A percentile compares a stretch with the other conserved stretches of the same genome.
These are phyloP conservation scores for Striga asiatica DNA, from an alignment of 257 asterid species.

Conservation along the genomic window DNA sequence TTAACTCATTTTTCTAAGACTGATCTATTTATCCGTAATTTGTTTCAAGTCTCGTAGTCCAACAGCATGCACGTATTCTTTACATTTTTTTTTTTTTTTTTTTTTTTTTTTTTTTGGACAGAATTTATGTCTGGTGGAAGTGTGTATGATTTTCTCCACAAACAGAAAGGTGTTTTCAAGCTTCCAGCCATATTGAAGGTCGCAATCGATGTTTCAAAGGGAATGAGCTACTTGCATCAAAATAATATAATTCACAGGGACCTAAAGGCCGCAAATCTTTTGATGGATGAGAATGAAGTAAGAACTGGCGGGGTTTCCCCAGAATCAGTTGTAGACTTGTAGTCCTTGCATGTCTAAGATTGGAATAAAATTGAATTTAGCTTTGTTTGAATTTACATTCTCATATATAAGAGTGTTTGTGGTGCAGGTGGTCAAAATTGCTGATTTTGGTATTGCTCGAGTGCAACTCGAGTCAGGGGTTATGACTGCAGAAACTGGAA, in stretches of 20 bases:
- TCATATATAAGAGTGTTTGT: no score
- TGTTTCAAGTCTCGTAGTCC: neutral
- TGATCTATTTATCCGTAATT: no score
- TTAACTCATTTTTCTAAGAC: neutral
- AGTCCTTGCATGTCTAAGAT: neutral
- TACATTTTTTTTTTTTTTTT: neutral
- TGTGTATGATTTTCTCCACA: conserved; percentile 68
- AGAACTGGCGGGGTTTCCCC: conserved; percentile 13
- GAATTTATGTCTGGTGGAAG: conserved; percentile 91
- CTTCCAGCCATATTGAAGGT: conserved; percentile 55
- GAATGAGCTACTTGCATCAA: conserved; percentile 86
- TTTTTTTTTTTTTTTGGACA: conserved; percentile 14
- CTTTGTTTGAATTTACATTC: no score
- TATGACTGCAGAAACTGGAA: conserved; percentile 97
- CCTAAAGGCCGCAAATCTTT: conserved; percentile 81
- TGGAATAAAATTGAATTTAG: neutral
- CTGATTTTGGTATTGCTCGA: conserved; percentile 86
- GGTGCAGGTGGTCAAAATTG: conserved; percentile 72
- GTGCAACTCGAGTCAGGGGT: conserved; percentile 71
- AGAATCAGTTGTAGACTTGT: neutral
- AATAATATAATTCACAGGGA: conserved; percentile 76
- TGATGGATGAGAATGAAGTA: conserved; percentile 76
- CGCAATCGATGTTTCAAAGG: conserved; percentile 75
- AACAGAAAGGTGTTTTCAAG: conserved; percentile 49
- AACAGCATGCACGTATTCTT: neutral